Conservation (phyloP, 495 filamentous ascomycete species). For the Xylaria flabelliformis region DNA sequence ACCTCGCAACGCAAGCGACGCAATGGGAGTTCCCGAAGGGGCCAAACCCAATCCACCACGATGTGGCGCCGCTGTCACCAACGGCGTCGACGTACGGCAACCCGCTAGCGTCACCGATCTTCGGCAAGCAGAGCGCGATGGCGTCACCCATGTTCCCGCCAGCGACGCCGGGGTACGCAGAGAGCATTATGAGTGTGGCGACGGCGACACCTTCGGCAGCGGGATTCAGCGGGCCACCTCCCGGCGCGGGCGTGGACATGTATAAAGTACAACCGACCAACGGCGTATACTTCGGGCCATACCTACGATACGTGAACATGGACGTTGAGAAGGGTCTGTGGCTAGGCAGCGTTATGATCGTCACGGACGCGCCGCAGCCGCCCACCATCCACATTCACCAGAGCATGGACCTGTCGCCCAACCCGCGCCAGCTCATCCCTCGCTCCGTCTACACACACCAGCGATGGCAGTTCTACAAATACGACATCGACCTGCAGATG, state of each 20-base stretch:
- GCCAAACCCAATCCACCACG: slow-evolving; percentile 81
- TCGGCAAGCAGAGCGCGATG: slow-evolving; percentile 71
- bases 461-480: slow-evolving; percentile 94
- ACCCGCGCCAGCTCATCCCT: slow-evolving; percentile 86
- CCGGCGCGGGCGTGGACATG: slow-evolving; percentile 83
- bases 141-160: slow-evolving; percentile 78
- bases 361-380: slow-evolving; percentile 90
- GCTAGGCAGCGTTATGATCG: slow-evolving; percentile 76
- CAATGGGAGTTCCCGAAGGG: slow-evolving; percentile 99
- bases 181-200: slow-evolving; percentile 79
- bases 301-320: slow-evolving; percentile 96
- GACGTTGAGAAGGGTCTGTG: slow-evolving; percentile 89
- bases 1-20: slow-evolving; percentile 92
- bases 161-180: slow-evolving; percentile 72
- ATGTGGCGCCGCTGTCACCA: slow-evolving; percentile 78
- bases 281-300: slow-evolving; percentile 98
- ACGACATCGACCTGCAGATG: slow-evolving; percentile 93
- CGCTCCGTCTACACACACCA: slow-evolving; percentile 87
- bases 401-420: slow-evolving; percentile 88
- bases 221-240: slow-evolving; percentile 84
- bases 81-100: slow-evolving; percentile 80
- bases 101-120: slow-evolving; percentile 75
- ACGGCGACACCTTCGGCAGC: slow-evolving; percentile 70
- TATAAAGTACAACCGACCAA: slow-evolving; percentile 94
- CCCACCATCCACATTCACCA: slow-evolving; percentile 97